These are phyloP conservation scores for Taphrina sp. DNA, from an alignment of 1,139 yeast species.

Conservation along the genomic window DNA sequence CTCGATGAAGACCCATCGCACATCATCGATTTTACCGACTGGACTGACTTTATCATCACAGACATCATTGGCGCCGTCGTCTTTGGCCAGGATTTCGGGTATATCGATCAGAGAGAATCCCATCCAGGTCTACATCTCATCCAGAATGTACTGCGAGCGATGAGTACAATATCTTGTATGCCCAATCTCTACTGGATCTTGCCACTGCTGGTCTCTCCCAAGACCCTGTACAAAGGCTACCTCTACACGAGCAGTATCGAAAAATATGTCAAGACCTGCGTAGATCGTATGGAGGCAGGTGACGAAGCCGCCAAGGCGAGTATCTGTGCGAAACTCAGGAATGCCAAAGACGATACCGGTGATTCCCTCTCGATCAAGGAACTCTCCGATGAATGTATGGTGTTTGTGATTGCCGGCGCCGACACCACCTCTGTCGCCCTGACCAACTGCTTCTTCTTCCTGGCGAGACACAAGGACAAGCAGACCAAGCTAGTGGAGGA, in stretches of 20 bases:
- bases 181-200: not conserved
- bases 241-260: not conserved
- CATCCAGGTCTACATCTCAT: constrained; percentile 1
- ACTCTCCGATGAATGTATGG: not conserved
- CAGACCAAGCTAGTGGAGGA: not conserved
- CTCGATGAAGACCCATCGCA: not conserved
- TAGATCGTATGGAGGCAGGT: not conserved
- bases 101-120: not conserved
- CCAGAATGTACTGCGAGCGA: not conserved
- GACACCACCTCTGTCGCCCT: not conserved
- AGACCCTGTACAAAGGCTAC: not conserved
- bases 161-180: not conserved
- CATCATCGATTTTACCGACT: constrained; percentile 4
- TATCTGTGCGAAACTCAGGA: not conserved
- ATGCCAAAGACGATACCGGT: not conserved
- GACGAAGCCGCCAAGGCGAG: not conserved
- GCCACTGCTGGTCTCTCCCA: not conserved
- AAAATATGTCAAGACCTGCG: not conserved
- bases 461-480: not conserved
- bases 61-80: constrained; percentile 1
- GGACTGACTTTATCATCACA: constrained; percentile 1
- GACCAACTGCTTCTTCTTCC: not conserved
- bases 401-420: not conserved
- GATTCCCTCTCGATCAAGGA: not conserved
- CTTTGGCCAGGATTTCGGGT: constrained; percentile 1